A percentile compares a stretch with the other conserved stretches of the same genome.
phyloP scores from a whole-genome alignment of 2,329 filamentous ascomycete genomes.

The Diplodia sapinea region DNA sequence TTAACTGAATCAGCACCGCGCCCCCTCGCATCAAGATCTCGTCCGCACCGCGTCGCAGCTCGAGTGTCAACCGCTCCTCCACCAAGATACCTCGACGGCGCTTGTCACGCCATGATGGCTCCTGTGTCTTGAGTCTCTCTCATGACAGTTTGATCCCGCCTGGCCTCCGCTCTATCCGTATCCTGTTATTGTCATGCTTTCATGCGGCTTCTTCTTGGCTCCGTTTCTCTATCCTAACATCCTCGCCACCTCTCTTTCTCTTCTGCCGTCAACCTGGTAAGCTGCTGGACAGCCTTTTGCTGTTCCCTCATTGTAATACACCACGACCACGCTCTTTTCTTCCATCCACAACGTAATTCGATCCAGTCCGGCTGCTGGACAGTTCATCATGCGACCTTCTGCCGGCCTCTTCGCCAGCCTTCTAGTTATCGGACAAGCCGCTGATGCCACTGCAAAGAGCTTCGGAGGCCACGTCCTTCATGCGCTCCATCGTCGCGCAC shows the following conservation, averaged over 20 bases:
- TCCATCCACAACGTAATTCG: conserved; percentile 21
- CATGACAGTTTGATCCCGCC: conserved; percentile 21
- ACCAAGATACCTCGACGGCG: conserved; percentile 9
- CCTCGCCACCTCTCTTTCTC: conserved; percentile 13
- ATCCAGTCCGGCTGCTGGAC: conserved; percentile 7
- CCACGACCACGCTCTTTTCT: conserved; percentile 41
- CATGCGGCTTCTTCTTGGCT: conserved; percentile 22
- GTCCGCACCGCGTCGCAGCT: conserved; percentile 25
- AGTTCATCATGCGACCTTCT: conserved; percentile 43
- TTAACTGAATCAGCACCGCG: conserved; percentile 19
- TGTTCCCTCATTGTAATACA: conserved; percentile 42
- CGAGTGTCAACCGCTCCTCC: conserved; percentile 24
- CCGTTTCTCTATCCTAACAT: conserved; percentile 18
- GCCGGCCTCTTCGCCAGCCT: conserved; percentile 41
- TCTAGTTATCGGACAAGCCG: conserved; percentile 40
- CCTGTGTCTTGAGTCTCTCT: conserved; percentile 27
- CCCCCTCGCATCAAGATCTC: conserved; percentile 19
- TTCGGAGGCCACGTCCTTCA: not conserved
- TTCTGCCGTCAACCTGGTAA: conserved; percentile 15
- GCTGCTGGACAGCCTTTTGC: conserved; percentile 29
- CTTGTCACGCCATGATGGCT: conserved; percentile 29
- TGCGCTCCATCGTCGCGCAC: conserved; percentile 43
- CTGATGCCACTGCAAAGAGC: conserved; percentile 22
- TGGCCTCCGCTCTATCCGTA: not conserved
- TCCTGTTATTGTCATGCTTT: conserved; percentile 21